Conservation (phyloP, 2,329 filamentous ascomycete species). For the Drechslerella dactyloides region DNA sequence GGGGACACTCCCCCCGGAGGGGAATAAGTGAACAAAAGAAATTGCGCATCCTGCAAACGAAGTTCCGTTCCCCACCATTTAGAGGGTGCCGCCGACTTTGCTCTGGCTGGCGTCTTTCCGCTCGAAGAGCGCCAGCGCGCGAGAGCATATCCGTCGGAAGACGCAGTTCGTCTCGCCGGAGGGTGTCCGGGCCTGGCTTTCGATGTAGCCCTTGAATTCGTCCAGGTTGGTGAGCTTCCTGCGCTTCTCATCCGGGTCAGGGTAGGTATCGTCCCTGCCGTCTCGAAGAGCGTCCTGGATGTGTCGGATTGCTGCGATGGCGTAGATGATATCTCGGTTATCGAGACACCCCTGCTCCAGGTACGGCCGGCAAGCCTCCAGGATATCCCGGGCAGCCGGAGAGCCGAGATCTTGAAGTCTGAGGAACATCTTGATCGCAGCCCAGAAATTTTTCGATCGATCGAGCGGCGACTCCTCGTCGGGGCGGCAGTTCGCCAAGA, state of each 20-base stretch:
- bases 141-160: constrained; percentile 40
- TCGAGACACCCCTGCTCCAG: constrained; percentile 33
- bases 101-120: constrained; percentile 24
- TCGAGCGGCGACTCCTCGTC: constrained; percentile 39
- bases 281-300: constrained; percentile 43
- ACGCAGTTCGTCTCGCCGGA: constrained; percentile 41
- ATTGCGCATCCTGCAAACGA: constrained; percentile 9
- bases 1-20: background rate
- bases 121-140: constrained; percentile 42
- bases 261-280: constrained; percentile 29
- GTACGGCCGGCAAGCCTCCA: constrained; percentile 34
- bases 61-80: too few species aligned
- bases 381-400: constrained; percentile 38
- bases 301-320: constrained; percentile 35
- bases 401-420: constrained; percentile 33
- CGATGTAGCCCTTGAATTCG: constrained; percentile 34
- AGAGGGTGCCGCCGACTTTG: constrained; percentile 4
- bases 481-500: constrained; percentile 26
- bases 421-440: constrained; percentile 45
- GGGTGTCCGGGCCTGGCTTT: constrained; percentile 31
- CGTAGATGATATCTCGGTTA: constrained; percentile 45
- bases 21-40: constrained; percentile 12
- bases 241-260: constrained; percentile 30
- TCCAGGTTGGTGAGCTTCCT: constrained; percentile 20
- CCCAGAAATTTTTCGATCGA: constrained; percentile 39